Percentiles rank a stretch among this genome's conserved stretches.
Evolutionary conservation across 108 stramenopile species (phyloP).

Genomic region (Chaetoceros muelleri): DNA sequence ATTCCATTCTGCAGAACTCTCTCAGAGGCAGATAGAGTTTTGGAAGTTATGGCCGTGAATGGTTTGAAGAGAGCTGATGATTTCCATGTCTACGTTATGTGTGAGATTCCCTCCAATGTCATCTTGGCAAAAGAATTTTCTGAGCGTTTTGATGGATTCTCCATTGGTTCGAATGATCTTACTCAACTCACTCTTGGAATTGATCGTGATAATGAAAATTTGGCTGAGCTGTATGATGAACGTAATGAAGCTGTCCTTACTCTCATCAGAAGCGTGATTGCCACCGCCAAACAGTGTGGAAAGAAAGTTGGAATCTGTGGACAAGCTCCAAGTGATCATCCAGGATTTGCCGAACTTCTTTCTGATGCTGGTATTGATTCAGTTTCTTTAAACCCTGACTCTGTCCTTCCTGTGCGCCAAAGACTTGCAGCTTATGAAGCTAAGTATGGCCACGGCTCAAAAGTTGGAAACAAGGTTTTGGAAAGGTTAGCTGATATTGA

Average conservation of each 20-base stretch:
- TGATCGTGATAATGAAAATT: constrained; percentile 22
- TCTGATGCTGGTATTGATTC: constrained; percentile 34
- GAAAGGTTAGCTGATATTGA: no score
- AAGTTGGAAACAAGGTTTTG: no score
- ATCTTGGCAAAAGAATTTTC: constrained; percentile 28
- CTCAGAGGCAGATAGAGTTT: constrained; percentile 21
- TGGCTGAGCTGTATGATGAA: constrained; percentile 29
- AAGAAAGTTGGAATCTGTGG: constrained; percentile 27
- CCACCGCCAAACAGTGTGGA: constrained; percentile 20
- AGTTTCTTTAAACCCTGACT: constrained; percentile 29
- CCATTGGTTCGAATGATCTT: constrained; percentile 32
- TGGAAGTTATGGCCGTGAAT: constrained; percentile 21
- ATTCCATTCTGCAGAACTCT: constrained; percentile 34
- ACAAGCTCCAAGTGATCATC: constrained; percentile 29
- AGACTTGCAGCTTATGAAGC: background rate
- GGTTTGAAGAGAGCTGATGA: constrained; percentile 21
- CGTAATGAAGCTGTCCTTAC: constrained; percentile 19
- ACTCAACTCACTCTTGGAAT: constrained; percentile 28
- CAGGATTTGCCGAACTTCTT: constrained; percentile 23
- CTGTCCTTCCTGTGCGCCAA: constrained; percentile 13
- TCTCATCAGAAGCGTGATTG: constrained; percentile 16
- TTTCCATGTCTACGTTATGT: constrained; percentile 33
- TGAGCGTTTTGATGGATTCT: constrained; percentile 29
- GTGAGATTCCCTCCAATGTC: constrained; percentile 36
- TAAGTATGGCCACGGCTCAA: no score